A percentile compares a stretch with the other conserved stretches of the same genome.
These are phyloP conservation scores for Pythium chondricola DNA, from an alignment of 352 stramenopile species.

Conservation along the genomic window DNA sequence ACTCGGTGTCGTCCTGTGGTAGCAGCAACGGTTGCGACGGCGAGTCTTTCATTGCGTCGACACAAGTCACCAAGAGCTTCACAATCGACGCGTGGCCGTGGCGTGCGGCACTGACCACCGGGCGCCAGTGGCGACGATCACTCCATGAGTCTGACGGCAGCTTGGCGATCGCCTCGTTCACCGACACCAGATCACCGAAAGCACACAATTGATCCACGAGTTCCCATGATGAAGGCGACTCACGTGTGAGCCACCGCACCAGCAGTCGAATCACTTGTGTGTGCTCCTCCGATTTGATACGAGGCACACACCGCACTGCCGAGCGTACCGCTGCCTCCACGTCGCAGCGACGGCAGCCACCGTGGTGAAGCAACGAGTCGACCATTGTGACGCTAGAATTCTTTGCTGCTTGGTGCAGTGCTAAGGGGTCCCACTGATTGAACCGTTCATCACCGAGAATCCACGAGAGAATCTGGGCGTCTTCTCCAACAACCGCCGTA, in stretches of 20 bases:
- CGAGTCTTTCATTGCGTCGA: neutral
- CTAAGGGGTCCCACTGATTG: conserved; percentile 8
- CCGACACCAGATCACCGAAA: neutral
- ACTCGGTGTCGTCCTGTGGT: conserved; percentile 5
- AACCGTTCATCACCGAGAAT: conserved; percentile 5
- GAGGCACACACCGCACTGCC: no score
- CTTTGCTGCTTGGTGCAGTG: conserved; percentile 6
- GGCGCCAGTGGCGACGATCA: conserved; percentile 12
- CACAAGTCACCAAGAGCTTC: conserved; percentile 1
- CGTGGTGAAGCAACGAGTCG: conserved; percentile 4
- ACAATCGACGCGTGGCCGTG: conserved; percentile 14
- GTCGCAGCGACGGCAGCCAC: conserved; percentile 5
- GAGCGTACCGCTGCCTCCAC: no score
- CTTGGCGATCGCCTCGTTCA: conserved; percentile 1
- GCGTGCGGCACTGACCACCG: conserved; percentile 12
- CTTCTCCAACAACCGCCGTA: conserved; percentile 3
- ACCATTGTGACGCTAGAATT: neutral
- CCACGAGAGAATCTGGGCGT: neutral
- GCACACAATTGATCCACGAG: conserved; percentile 9
- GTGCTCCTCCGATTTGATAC: no score
- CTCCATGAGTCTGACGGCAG: neutral
- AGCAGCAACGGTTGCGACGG: neutral
- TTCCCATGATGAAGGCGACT: conserved; percentile 10
- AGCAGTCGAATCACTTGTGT: no score
- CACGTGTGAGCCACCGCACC: no score